Evolutionary conservation across 768 basidiomycete species (phyloP).

Genomic region (Trametes elegans): DNA sequence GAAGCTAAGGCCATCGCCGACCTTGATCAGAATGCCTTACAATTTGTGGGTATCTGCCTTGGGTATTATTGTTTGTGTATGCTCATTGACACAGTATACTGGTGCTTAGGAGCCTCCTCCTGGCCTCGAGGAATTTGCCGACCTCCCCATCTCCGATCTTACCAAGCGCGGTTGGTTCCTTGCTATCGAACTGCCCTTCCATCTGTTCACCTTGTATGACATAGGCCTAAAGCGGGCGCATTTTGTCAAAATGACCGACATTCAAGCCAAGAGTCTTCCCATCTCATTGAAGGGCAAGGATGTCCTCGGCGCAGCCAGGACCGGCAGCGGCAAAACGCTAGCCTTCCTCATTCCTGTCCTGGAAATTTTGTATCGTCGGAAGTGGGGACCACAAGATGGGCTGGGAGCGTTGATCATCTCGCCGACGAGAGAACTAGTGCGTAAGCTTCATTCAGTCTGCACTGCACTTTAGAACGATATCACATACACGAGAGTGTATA

Average conservation of each 20-base stretch:
- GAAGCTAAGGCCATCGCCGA: constrained; percentile 51
- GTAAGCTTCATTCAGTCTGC: constrained; percentile 26
- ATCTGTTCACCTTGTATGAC: neutral
- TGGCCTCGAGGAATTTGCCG: constrained; percentile 58
- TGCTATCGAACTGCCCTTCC: neutral
- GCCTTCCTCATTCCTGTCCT: constrained; percentile 69
- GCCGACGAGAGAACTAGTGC: constrained; percentile 88
- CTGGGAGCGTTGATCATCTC: constrained; percentile 90
- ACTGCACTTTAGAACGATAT: neutral
- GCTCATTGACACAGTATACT: constrained; percentile 20
- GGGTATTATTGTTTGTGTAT: neutral
- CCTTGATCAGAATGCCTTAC: constrained; percentile 46
- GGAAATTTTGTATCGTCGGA: constrained; percentile 60
- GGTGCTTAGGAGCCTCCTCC: constrained; percentile 45
- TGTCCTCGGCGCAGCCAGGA: constrained; percentile 66
- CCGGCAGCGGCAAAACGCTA: constrained; percentile 74
- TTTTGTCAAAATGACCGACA: constrained; percentile 86
- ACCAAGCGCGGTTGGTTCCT: constrained; percentile 63
- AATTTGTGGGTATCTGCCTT: constrained; percentile 44
- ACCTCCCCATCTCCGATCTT: constrained; percentile 73
- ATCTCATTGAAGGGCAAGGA: constrained; percentile 61
- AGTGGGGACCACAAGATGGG: constrained; percentile 73
- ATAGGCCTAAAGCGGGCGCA: constrained; percentile 83
- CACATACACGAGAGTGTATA: no score
- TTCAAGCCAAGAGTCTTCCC: constrained; percentile 61